Percentiles rank a stretch among this genome's conserved stretches.
Conservation (phyloP, 805 yeast genomes). For the Metschnikowia cubensis region DNA sequence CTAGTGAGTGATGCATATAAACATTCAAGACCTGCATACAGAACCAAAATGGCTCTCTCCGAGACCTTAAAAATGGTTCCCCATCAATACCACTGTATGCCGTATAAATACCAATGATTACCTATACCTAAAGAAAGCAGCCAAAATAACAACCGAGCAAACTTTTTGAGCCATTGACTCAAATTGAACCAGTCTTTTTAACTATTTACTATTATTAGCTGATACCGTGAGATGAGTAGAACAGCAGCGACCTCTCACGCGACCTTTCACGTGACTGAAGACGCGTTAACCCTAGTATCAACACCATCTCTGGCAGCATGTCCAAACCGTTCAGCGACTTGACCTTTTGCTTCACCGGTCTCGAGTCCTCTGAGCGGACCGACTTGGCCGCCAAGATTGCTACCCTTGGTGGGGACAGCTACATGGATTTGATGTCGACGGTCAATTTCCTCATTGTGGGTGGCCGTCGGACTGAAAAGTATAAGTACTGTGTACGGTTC, state of each 20-base stretch:
- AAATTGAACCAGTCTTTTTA: too few species aligned
- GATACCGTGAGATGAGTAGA: too few species aligned
- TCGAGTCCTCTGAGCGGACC: conserved; percentile 38
- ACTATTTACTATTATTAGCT: too few species aligned
- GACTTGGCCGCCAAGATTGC: conserved; percentile 44
- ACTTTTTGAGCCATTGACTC: too few species aligned
- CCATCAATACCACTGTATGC: too few species aligned
- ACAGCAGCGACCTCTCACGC: not conserved
- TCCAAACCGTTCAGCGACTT: conserved; percentile 43
- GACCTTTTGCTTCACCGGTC: conserved; percentile 56
- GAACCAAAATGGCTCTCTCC: too few species aligned
- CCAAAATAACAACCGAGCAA: too few species aligned
- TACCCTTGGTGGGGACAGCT: conserved; percentile 57
- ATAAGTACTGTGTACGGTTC: conserved; percentile 45
- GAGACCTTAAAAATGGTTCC: too few species aligned
- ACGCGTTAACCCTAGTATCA: not conserved
- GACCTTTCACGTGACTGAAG: not conserved
- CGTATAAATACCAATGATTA: too few species aligned
- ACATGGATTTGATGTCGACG: conserved; percentile 57
- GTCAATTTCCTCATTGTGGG: conserved; percentile 61
- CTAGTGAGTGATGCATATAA: too few species aligned
- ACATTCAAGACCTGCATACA: too few species aligned
- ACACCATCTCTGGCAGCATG: conserved; percentile 6
- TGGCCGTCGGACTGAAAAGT: conserved; percentile 51
- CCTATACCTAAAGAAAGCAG: too few species aligned